Evolutionary conservation across 768 basidiomycete genomes (phyloP).

Genomic region (Suillus luteus): DNA sequence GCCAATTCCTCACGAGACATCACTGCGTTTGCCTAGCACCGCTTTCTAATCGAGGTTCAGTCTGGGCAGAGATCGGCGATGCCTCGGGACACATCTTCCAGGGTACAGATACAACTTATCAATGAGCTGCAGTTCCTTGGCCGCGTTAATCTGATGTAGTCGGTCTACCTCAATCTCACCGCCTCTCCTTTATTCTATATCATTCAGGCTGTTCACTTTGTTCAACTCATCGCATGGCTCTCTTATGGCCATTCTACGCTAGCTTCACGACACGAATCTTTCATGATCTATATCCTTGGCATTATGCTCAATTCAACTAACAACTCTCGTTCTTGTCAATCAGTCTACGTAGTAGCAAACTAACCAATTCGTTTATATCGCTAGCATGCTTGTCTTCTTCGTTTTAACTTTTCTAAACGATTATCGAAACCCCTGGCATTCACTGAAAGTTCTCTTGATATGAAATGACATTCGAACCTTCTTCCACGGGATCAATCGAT

Average conservation of each 20-base stretch:
- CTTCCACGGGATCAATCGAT: too few species aligned
- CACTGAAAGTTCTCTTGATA: not conserved
- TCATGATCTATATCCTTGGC: constrained; percentile 3
- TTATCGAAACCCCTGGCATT: not conserved
- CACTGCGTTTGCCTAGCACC: constrained; percentile 24
- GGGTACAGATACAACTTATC: constrained; percentile 17
- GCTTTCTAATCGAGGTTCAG: constrained; percentile 24
- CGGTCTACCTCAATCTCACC: not conserved
- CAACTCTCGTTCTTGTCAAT: constrained; percentile 3
- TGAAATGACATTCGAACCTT: not conserved
- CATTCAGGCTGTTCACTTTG: not conserved
- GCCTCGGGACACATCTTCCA: not conserved
- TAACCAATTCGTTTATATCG: constrained; percentile 14
- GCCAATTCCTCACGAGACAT: constrained; percentile 24
- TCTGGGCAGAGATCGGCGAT: constrained; percentile 3
- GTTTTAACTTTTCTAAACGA: not conserved
- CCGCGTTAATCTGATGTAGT: not conserved
- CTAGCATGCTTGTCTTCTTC: not conserved
- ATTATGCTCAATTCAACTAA: not conserved
- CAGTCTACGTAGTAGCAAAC: constrained; percentile 4
- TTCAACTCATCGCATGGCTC: not conserved
- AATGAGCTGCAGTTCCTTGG: constrained; percentile 29
- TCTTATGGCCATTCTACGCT: not conserved
- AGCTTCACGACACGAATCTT: constrained; percentile 8
- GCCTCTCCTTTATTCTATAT: constrained; percentile 9